Percentiles rank a stretch among this genome's conserved stretches.
These are phyloP conservation scores for Lentinula novae-zelandiae DNA, from an alignment of 1,284 basidiomycete species.

Conservation along the genomic window DNA sequence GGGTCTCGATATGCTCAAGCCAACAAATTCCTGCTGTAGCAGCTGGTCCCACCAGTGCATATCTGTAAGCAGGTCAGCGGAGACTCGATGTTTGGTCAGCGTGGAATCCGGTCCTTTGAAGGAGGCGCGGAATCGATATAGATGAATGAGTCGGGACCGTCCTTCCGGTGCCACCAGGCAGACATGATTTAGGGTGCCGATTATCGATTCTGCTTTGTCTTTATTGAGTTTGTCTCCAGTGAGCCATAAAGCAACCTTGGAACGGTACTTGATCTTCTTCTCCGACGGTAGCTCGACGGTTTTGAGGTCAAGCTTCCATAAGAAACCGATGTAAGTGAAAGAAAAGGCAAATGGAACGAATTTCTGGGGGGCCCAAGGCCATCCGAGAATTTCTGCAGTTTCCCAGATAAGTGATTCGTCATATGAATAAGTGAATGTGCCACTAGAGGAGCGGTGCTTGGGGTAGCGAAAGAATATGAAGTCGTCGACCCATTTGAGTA, in stretches of 20 bases:
- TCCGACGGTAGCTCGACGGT: conserved; percentile 24
- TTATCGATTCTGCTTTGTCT: neutral
- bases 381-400: conserved; percentile 20
- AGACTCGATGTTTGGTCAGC: conserved; percentile 7
- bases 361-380: conserved; percentile 29
- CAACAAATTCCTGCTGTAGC: conserved; percentile 6
- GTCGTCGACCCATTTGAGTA: conserved; percentile 35
- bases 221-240: neutral
- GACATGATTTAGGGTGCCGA: conserved; percentile 17
- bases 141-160: neutral
- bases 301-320: conserved; percentile 27
- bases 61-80: conserved; percentile 14
- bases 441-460: neutral
- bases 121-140: conserved; percentile 11
- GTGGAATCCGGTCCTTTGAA: conserved; percentile 3
- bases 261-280: conserved; percentile 19
- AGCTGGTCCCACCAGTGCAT: conserved; percentile 11
- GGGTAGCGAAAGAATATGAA: conserved; percentile 25
- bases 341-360: conserved; percentile 22
- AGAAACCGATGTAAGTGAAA: conserved; percentile 34
- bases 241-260: neutral
- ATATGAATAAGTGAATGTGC: conserved; percentile 10
- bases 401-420: conserved; percentile 16
- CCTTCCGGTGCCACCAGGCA: conserved; percentile 12
- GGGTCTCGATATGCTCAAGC: conserved; percentile 7